These are phyloP conservation scores for Talaromyces liani DNA, from an alignment of 495 filamentous ascomycete genomes.

Conservation along the genomic window DNA sequence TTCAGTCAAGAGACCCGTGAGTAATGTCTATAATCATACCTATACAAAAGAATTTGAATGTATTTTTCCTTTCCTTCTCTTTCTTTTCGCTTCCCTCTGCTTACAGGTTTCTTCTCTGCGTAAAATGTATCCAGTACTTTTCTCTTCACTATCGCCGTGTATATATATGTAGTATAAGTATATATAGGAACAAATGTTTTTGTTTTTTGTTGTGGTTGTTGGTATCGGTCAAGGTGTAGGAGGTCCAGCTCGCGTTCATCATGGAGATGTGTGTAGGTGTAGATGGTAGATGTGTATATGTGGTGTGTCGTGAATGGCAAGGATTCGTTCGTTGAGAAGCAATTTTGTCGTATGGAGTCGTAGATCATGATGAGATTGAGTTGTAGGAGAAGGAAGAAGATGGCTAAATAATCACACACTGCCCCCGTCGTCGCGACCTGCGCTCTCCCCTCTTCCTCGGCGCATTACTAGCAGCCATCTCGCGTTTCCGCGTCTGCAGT, in stretches of 20 bases:
- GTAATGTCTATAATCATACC: conserved; percentile 2
- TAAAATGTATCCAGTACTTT: conserved; percentile 12
- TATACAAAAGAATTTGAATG: conserved; percentile 5
- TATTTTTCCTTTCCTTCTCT: conserved; percentile 11
- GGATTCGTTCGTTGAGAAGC: background rate
- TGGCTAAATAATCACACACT: conserved; percentile 37
- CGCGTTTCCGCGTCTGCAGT: conserved; percentile 26
- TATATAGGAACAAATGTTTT: background rate
- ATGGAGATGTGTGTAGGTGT: background rate
- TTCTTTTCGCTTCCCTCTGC: too few relatives aligned
- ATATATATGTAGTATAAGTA: conserved; percentile 1
- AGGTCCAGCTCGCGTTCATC: background rate
- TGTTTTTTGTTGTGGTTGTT: background rate
- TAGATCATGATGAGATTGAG: background rate
- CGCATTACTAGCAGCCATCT: conserved; percentile 17
- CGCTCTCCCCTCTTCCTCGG: conserved; percentile 26
- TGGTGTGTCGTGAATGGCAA: background rate
- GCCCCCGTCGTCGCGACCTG: conserved; percentile 24
- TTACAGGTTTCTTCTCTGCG: background rate
- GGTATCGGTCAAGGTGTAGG: background rate
- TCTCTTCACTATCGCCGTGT: background rate
- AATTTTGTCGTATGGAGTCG: background rate
- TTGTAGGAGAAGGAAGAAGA: background rate
- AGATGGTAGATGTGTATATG: background rate
- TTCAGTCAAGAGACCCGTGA: background rate